Evolutionary conservation across 2,329 filamentous ascomycete genomes (phyloP).

Genomic region (Setomelanomma holmii): DNA sequence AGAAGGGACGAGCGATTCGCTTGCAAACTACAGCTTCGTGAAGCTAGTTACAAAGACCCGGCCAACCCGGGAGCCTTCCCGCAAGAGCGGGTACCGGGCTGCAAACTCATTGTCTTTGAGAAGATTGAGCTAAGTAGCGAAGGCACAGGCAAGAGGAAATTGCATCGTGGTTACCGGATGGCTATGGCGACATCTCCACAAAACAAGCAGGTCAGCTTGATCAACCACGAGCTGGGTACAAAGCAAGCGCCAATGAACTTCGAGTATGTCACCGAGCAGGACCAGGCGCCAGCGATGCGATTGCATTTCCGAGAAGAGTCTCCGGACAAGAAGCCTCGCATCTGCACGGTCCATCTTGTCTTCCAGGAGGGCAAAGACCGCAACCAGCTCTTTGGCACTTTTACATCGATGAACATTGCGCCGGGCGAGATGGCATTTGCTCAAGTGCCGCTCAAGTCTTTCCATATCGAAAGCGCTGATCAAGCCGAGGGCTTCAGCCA

Average conservation of each 20-base stretch:
- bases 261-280: constrained; percentile 65
- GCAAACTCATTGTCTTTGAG: constrained; percentile 79
- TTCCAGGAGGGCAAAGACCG: constrained; percentile 78
- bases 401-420: constrained; percentile 74
- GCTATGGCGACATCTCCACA: constrained; percentile 78
- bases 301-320: constrained; percentile 70
- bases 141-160: constrained; percentile 73
- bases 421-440: constrained; percentile 73
- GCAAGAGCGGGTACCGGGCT: constrained; percentile 73
- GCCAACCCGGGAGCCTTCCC: constrained; percentile 76
- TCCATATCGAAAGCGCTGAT: constrained; percentile 67
- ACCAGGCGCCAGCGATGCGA: constrained; percentile 74
- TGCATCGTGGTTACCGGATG: constrained; percentile 81
- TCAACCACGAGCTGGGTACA: constrained; percentile 71
- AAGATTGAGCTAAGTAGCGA: constrained; percentile 71
- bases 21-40: constrained; percentile 72
- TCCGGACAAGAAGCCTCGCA: constrained; percentile 54
- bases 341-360: constrained; percentile 75
- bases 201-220: constrained; percentile 77
- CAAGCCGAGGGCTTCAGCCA: constrained; percentile 54
- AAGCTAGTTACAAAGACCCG: constrained; percentile 83
- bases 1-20: constrained; percentile 73
- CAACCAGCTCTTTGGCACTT: constrained; percentile 71
- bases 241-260: constrained; percentile 76
- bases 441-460: constrained; percentile 71